Base-by-base conservation (phyloP, 352 stramenopile species). In the Thalassiosira mediterranea region DNA sequence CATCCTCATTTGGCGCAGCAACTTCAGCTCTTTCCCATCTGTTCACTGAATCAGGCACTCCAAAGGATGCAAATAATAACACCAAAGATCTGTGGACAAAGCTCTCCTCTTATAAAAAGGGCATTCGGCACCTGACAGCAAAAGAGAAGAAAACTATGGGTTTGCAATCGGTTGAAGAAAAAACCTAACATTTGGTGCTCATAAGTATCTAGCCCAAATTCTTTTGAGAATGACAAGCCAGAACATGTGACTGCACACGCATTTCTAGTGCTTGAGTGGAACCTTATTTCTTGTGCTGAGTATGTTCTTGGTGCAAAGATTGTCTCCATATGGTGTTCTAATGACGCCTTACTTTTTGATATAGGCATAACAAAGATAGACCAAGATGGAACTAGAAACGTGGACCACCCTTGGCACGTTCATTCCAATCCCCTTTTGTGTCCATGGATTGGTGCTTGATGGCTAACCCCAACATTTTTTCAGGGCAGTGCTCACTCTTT, bases 331-430 rank as follows among this genome's bases (percentile, higher is more conserved):
- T 59, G 4, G 15, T 59, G 13, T 15, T 4, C 57, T 3, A 34
- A 71, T 17, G 68, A 78, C 60, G 23, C 49, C 19, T 47, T 78
- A 13, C n/a, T 71, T 7, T 72, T 71, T 60, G 52, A 74, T 21
- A 53, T 72, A 49, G 59, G 51, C 4, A 54, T 44, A n/a, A 56
- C 19, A 29, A 78, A 78, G 42, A 53, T 15, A 23, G 51, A 78
- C 26, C 59, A 78, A 21, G 47, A 72, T 38, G 69, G 69, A 13
- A 70, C 17, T 34, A 1, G 37, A 0, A 52, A 65, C 29, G 32
- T 68, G 53, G 60, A 56, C 26, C 59, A 70, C 47, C 58, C 68
- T 17, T 79, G 61, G 70, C 70, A 79, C 58, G 23, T 79, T 1
- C 72, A 79, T 66, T 23, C 44, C 13, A 66, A 62, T 40, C 46